Conservation (phyloP, 352 stramenopile genomes). For the Elongisporangium senticosum region DNA sequence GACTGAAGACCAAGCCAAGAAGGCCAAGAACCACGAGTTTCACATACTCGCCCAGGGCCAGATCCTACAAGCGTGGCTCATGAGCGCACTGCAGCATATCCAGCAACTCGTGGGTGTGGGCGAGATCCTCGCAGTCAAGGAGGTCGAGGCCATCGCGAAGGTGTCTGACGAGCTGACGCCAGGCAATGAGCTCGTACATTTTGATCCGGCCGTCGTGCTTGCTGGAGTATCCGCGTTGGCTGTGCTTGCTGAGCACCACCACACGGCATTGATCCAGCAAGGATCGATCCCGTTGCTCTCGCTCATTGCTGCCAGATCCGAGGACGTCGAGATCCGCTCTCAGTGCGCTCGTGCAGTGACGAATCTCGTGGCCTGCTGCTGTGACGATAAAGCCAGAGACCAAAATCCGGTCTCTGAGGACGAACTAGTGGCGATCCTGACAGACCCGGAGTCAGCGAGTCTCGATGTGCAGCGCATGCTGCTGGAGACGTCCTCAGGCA, state of each 20-base stretch:
- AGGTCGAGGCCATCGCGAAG: constrained; percentile 72
- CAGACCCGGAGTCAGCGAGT: constrained; percentile 21
- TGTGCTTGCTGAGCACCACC: constrained; percentile 59
- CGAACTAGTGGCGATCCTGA: constrained; percentile 6
- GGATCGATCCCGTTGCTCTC: constrained; percentile 59
- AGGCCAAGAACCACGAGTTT: constrained; percentile 10
- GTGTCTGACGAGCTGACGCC: constrained; percentile 71
- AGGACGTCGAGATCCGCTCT: constrained; percentile 18
- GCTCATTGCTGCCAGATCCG: constrained; percentile 35
- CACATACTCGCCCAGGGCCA: constrained; percentile 24
- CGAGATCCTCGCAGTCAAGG: constrained; percentile 65
- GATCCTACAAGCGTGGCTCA: constrained; percentile 75
- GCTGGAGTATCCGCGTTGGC: constrained; percentile 61
- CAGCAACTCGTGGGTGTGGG: constrained; percentile 43
- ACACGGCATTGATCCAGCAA: constrained; percentile 54
- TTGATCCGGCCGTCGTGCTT: constrained; percentile 65
- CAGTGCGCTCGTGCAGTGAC: constrained; percentile 75
- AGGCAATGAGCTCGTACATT: constrained; percentile 67
- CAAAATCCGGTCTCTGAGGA: constrained; percentile 16
- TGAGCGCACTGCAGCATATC: constrained; percentile 69
- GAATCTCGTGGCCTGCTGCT: constrained; percentile 62
- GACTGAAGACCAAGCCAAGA: constrained; percentile 3
- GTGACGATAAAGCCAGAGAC: constrained; percentile 27
- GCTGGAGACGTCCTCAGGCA: constrained; percentile 32
- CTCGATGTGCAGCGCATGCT: constrained; percentile 52